phyloP scores from a whole-genome alignment of 1,284 basidiomycete genomes.

The Garcileccinum viscosum region DNA sequence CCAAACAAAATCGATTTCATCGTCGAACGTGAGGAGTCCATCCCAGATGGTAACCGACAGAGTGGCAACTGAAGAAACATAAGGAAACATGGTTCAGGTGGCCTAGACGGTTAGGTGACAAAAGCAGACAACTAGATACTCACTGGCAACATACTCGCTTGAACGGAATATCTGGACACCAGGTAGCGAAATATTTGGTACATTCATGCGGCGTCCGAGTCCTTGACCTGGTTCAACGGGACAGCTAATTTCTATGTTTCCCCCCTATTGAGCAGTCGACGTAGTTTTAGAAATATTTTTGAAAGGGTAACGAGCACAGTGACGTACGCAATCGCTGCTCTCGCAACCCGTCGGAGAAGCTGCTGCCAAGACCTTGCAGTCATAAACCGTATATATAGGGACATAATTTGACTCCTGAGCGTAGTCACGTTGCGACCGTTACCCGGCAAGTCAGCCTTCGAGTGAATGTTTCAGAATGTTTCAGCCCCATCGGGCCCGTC shows the following conservation, averaged over 20 bases:
- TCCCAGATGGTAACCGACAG: constrained; percentile 19
- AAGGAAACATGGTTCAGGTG: background rate
- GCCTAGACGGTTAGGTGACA: background rate
- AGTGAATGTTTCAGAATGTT: background rate
- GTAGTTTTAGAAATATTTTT: too few species aligned
- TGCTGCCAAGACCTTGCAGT: too few species aligned
- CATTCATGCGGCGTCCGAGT: background rate
- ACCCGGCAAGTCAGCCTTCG: background rate
- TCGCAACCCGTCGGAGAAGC: background rate
- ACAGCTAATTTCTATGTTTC: background rate
- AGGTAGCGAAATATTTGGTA: background rate
- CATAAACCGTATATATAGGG: background rate
- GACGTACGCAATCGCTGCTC: too few species aligned
- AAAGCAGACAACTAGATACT: background rate
- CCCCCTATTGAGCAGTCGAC: background rate
- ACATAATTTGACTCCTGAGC: background rate
- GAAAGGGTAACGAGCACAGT: too few species aligned
- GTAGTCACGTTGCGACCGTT: background rate
- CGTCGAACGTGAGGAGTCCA: constrained; percentile 14
- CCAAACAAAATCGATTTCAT: constrained; percentile 26
- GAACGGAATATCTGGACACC: background rate
- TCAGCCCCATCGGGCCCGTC: too few species aligned
- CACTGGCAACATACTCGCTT: background rate
- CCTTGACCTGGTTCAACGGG: background rate
- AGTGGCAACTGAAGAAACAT: background rate